These are phyloP conservation scores for Ganoderma resinaceum DNA, from an alignment of 1,284 basidiomycete genomes.

Conservation along the genomic window DNA sequence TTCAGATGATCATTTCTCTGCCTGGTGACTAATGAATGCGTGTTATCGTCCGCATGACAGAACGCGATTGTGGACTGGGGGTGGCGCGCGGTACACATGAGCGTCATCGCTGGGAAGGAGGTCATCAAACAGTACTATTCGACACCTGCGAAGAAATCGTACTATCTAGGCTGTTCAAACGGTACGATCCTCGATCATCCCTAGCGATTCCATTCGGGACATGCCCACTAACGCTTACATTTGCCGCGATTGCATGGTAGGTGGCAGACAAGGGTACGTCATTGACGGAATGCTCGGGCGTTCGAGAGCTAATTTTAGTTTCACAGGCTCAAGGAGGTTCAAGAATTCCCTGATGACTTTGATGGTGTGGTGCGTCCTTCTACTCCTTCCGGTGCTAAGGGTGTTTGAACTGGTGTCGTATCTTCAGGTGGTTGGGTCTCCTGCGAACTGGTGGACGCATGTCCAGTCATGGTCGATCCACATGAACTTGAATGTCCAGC, in stretches of 20 bases:
- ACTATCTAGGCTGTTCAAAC: constrained; percentile 42
- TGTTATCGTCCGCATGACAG: constrained; percentile 20
- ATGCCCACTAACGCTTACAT: background rate
- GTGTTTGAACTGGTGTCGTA: background rate
- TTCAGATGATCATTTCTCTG: background rate
- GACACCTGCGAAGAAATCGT: constrained; percentile 33
- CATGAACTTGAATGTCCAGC: constrained; percentile 33
- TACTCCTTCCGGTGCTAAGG: background rate
- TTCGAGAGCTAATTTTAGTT: background rate
- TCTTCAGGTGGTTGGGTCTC: constrained; percentile 36
- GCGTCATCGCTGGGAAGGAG: constrained; percentile 37
- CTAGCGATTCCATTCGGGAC: background rate
- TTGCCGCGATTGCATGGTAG: constrained; percentile 14
- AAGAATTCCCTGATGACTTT: constrained; percentile 40
- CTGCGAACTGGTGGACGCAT: constrained; percentile 37
- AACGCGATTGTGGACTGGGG: constrained; percentile 41
- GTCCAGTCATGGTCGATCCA: constrained; percentile 35
- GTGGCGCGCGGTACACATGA: constrained; percentile 39
- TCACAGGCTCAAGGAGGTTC: constrained; percentile 36
- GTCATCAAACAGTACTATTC: constrained; percentile 38
- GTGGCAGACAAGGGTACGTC: constrained; percentile 37
- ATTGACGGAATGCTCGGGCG: background rate
- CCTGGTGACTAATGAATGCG: background rate
- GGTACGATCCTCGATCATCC: constrained; percentile 27
- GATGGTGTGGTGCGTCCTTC: constrained; percentile 37